Evolutionary conservation across 2,329 filamentous ascomycete species (phyloP), one percentile per base, ranked within the genome.

Genomic region (Decorospora gaudefroyi): DNA sequence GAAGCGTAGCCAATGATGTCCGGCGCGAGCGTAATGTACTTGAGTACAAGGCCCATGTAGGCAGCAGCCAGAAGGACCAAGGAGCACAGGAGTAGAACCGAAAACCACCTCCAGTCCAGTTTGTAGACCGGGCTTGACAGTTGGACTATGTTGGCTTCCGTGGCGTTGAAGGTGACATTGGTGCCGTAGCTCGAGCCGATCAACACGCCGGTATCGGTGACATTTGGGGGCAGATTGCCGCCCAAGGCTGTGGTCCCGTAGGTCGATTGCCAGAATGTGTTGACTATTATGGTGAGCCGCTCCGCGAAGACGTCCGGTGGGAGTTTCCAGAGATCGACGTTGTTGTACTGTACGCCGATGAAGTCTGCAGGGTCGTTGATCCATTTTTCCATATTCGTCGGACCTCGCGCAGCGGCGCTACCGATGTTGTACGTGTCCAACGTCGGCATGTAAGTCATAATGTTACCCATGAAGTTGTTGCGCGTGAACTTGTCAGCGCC

Each of bases 221-320:
- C 42, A 15, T 59, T 62, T 9, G 37, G 19, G 2, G 59, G 56
- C 7, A 66, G 31, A 25, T 58, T 55, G 1, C 60, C 57, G 2
- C 52, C 55, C 1, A 65, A 29, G 3, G 57, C 51, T 11, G 38
- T 39, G 5, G 59, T 57, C 6, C 55, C 62, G 38, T 59, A 67
- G 8, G 62, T 63, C 2, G 55, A 53, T 15, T 65, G 62, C 23
- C 53, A 62, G 30, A 65, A 67, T 0, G 59, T 56, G 13, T 65
- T 67, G 39, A 54, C 57, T 1, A 65, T 3, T 0, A 65, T 61
- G 0, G 58, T 61, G n/a, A 66, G 30, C 1, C 59, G 51, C 4
- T 57, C 46, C 1, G 51, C 53, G 11, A 65, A 53, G 2, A 53
- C 13, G 2, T 57, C 46, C 1, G 51, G 35, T 6, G 55, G 34